These are phyloP conservation scores for Paramecium bursaria DNA, from an alignment of 73 alveolate species.

Conservation along the genomic window DNA sequence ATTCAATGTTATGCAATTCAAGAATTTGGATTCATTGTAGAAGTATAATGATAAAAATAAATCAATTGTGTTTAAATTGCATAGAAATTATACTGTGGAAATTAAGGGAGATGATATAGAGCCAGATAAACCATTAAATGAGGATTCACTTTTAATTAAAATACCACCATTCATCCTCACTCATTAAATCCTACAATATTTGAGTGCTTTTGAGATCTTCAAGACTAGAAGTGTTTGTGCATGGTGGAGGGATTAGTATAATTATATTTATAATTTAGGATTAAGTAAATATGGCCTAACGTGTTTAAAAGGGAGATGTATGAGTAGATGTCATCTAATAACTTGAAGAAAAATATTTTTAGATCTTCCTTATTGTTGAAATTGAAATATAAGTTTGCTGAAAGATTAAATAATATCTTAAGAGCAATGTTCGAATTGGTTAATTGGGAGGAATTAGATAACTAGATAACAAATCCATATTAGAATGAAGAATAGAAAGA, in stretches of 20 bases:
- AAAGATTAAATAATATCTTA: conserved; percentile 3
- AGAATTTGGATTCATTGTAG: conserved; percentile 16
- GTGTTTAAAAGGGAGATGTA: conserved; percentile 55
- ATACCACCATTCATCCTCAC: background rate
- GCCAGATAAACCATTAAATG: background rate
- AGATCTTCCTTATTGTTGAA: background rate
- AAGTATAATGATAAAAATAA: conserved; percentile 5
- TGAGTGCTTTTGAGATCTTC: conserved; percentile 53
- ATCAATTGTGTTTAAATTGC: background rate
- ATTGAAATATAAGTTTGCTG: too few species aligned
- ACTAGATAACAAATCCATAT: background rate
- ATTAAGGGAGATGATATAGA: conserved; percentile 37
- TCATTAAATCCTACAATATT: conserved; percentile 12
- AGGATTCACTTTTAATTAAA: background rate
- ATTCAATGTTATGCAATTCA: conserved; percentile 16
- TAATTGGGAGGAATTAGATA: conserved; percentile 30
- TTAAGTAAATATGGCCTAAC: conserved; percentile 29
- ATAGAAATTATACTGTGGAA: conserved; percentile 35
- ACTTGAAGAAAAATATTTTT: conserved; percentile 14
- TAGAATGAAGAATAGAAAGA: too few species aligned
- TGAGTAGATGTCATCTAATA: conserved; percentile 29
- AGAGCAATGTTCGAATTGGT: conserved; percentile 4
- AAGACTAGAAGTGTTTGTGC: conserved; percentile 47
- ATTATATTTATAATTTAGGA: background rate
- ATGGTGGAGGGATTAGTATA: conserved; percentile 42